Evolutionary conservation across 2,329 filamentous ascomycete genomes (phyloP).

Genomic region (Penicillium sp.): DNA sequence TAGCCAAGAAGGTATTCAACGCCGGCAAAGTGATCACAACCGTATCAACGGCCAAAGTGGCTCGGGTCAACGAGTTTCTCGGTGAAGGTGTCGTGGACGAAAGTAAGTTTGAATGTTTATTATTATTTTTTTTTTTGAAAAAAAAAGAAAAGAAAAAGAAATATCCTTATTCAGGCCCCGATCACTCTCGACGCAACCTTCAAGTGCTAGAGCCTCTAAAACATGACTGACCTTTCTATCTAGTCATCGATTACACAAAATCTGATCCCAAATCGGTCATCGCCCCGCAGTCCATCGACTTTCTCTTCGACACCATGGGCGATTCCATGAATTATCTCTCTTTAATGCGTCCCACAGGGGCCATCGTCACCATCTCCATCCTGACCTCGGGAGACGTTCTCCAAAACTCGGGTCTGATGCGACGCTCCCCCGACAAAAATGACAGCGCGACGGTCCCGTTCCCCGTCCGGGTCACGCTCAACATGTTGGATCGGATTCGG

Average conservation of each 20-base stretch:
- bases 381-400: slow-evolving; percentile 30
- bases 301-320: slow-evolving; percentile 47
- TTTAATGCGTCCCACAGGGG: slow-evolving; percentile 36
- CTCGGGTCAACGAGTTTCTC: slow-evolving; percentile 39
- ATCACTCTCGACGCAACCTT: too few species aligned
- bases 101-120: slow-evolving; percentile 14
- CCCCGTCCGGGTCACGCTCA: slow-evolving; percentile 23
- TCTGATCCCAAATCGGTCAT: slow-evolving; percentile 36
- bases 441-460: slow-evolving; percentile 20
- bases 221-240: neutral
- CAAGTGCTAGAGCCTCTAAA: too few species aligned
- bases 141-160: neutral
- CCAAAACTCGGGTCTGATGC: slow-evolving; percentile 25
- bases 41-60: slow-evolving; percentile 48
- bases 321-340: slow-evolving; percentile 37
- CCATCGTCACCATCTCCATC: slow-evolving; percentile 32
- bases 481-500: slow-evolving; percentile 35
- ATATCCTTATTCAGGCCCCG: too few species aligned
- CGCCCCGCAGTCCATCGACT: slow-evolving; percentile 42
- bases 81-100: slow-evolving; percentile 45
- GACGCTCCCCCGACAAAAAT: slow-evolving; percentile 5
- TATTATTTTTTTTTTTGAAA: neutral
- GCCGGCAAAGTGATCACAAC: slow-evolving; percentile 49
- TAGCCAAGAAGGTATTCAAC: slow-evolving; percentile 47
- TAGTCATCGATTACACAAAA: slow-evolving; percentile 47